Conservation (phyloP, 345 rosid genomes). For the Eutrema yunnanense region DNA sequence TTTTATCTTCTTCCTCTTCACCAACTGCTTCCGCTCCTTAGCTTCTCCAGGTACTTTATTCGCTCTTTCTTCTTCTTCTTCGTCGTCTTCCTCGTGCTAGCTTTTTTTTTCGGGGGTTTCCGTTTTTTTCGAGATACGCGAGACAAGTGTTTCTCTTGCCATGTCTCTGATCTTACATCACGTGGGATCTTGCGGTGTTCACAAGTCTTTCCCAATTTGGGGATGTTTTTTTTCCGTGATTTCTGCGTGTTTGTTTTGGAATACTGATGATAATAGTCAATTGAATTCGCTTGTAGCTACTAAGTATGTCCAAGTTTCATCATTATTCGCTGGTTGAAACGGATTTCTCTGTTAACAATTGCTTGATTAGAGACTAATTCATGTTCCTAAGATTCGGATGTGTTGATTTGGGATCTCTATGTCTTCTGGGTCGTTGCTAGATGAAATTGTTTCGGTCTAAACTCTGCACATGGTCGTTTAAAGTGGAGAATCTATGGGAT, state of each 20-base stretch:
- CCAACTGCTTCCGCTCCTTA: neutral
- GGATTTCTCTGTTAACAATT: neutral
- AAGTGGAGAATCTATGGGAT: neutral
- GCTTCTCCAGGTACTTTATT: conserved; percentile 10
- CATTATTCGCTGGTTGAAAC: neutral
- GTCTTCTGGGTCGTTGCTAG: neutral
- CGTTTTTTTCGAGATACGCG: neutral
- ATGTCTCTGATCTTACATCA: conserved; percentile 14
- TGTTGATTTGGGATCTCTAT: neutral
- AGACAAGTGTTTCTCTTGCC: neutral
- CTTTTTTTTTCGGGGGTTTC: neutral
- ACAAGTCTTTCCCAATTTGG: conserved; percentile 27
- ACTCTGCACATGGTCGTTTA: neutral
- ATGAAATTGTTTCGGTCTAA: neutral
- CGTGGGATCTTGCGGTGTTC: conserved; percentile 27
- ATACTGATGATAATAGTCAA: neutral
- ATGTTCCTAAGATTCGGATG: neutral
- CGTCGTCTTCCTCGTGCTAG: neutral
- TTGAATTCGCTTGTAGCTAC: conserved; percentile 1
- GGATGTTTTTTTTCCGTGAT: neutral
- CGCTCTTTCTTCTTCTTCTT: neutral
- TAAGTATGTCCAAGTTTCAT: neutral
- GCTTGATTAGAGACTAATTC: neutral
- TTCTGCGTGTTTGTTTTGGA: conserved; percentile 3
- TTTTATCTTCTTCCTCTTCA: conserved; percentile 11